These are phyloP conservation scores for Saturnispora serradocipensis DNA, from an alignment of 805 yeast species.

Conservation along the genomic window DNA sequence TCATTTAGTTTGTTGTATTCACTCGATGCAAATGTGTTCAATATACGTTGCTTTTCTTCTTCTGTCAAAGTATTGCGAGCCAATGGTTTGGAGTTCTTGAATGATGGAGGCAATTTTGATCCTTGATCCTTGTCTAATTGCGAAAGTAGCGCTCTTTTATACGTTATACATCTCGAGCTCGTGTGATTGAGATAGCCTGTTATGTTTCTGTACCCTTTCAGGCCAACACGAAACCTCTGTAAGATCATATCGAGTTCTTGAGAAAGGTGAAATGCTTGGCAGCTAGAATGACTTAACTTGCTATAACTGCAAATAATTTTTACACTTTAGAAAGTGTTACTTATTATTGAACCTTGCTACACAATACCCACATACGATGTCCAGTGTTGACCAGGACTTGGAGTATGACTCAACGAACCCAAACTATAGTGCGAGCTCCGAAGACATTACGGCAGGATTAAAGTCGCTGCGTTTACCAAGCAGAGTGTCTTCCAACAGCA, in stretches of 20 bases:
- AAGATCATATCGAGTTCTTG: background rate
- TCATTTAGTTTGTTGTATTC: background rate
- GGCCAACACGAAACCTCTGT: background rate
- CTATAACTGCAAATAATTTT: background rate
- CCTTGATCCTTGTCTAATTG: background rate
- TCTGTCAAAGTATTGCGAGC: constrained; percentile 11
- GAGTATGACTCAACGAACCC: constrained; percentile 4
- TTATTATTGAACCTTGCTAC: background rate
- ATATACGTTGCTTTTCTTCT: constrained; percentile 5
- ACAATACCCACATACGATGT: background rate
- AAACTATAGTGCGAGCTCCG: background rate
- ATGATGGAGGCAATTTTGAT: constrained; percentile 15
- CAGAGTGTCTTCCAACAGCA: constrained; percentile 3
- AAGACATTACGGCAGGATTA: constrained; percentile 4
- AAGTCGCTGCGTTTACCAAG: constrained; percentile 4
- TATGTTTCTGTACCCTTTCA: background rate
- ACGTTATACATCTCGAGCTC: background rate
- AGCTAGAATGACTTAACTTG: background rate
- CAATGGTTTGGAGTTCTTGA: constrained; percentile 15
- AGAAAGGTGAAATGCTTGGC: background rate
- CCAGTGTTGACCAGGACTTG: background rate
- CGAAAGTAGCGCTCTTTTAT: background rate
- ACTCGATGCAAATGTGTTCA: constrained; percentile 1
- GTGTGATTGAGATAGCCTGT: background rate
- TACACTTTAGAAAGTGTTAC: background rate